Evolutionary conservation across 805 yeast genomes (phyloP).

Genomic region (Metschnikowia sp.): DNA sequence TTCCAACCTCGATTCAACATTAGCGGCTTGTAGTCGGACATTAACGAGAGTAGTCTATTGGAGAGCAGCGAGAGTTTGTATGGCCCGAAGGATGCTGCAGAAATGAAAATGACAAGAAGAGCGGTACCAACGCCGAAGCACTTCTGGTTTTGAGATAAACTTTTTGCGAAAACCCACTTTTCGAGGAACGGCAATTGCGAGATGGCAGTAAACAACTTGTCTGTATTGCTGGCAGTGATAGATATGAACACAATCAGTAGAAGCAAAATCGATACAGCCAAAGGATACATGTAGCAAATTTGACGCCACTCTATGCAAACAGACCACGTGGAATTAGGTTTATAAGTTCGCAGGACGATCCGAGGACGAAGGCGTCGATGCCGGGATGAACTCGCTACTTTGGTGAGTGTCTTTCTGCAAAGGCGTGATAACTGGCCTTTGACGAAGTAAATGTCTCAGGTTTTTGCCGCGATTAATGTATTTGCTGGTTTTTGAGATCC

Average conservation of each 20-base stretch:
- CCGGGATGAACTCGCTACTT: too few relatives aligned
- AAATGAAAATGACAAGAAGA: slow-evolving; percentile 7
- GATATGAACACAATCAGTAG: slow-evolving; percentile 2
- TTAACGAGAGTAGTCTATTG: slow-evolving; percentile 1
- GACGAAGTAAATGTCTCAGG: too few relatives aligned
- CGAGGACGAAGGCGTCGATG: too few relatives aligned
- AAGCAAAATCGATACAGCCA: slow-evolving; percentile 1
- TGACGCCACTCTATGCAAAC: background rate
- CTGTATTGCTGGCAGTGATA: background rate
- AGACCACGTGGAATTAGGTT: background rate
- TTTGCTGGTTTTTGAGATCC: too few relatives aligned
- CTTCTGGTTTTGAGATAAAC: slow-evolving; percentile 1
- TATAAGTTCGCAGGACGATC: too few relatives aligned
- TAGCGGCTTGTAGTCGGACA: slow-evolving; percentile 5
- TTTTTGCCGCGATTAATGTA: too few relatives aligned
- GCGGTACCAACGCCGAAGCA: slow-evolving; percentile 10
- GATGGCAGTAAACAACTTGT: background rate
- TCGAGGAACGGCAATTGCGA: background rate
- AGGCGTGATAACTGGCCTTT: too few relatives aligned
- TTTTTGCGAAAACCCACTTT: slow-evolving; percentile 1
- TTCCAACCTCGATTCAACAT: slow-evolving; percentile 5
- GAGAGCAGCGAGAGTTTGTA: slow-evolving; percentile 3
- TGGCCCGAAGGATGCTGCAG: slow-evolving; percentile 3
- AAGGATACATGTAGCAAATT: slow-evolving; percentile 2
- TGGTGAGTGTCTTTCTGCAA: too few relatives aligned